phyloP scores from a whole-genome alignment of 352 stramenopile genomes.

The Aphanomyces invadans region DNA sequence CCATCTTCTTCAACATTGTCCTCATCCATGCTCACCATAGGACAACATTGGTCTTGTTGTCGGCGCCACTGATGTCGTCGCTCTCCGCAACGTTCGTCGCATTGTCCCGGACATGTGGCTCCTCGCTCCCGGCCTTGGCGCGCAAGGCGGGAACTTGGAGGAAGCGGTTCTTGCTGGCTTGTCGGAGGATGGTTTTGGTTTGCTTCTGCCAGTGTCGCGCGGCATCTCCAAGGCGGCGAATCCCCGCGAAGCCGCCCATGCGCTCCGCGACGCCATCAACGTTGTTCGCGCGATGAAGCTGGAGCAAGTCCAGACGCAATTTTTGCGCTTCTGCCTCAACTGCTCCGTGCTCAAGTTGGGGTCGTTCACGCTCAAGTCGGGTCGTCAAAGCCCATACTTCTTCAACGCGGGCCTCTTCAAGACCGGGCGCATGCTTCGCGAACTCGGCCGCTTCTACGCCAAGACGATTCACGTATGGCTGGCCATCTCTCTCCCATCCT shows the following conservation, averaged over 20 bases:
- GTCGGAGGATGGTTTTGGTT: constrained; percentile 79
- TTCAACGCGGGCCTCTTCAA: constrained; percentile 99
- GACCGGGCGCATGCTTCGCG: constrained; percentile 86
- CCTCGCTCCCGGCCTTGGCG: constrained; percentile 94
- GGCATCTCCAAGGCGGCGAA: constrained; percentile 92
- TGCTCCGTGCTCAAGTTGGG: constrained; percentile 97
- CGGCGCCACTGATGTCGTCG: constrained; percentile 93
- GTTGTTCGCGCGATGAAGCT: constrained; percentile 59
- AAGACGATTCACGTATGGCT: constrained; percentile 83
- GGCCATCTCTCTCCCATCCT: neutral
- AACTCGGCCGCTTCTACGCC: constrained; percentile 93
- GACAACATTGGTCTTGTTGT: constrained; percentile 96
- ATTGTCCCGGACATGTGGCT: constrained; percentile 93
- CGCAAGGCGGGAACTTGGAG: constrained; percentile 90
- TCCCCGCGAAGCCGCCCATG: constrained; percentile 82
- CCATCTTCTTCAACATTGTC: constrained; percentile 24
- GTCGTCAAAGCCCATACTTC: constrained; percentile 97
- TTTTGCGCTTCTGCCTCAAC: constrained; percentile 94
- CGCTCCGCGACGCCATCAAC: constrained; percentile 93
- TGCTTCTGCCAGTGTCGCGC: constrained; percentile 95
- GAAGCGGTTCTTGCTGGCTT: constrained; percentile 71
- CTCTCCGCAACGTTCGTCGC: constrained; percentile 78
- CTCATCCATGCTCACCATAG: constrained; percentile 26
- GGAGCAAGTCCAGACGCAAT: constrained; percentile 76
- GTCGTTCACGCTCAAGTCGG: constrained; percentile 97